Base-by-base conservation (phyloP, 495 filamentous ascomycete genomes). In the Aspergillus sclerotiicarbonarius region DNA sequence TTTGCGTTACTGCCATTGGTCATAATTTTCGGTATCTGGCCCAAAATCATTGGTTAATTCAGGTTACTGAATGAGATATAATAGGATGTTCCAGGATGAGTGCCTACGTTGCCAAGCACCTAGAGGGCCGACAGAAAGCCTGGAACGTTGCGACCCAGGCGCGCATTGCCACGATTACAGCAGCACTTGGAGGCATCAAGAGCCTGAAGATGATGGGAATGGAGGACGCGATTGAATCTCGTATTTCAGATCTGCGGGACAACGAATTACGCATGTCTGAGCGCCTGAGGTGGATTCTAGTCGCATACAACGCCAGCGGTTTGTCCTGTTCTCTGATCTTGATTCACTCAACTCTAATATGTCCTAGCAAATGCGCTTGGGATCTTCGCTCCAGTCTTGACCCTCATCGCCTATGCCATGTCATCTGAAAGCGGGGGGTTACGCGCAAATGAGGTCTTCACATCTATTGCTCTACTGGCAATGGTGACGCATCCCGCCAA, bases 151-250 rank as follows among this genome's bases (percentile, higher is more conserved):
- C 80, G n/a, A 82, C 80, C 0, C 76, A 83, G 52, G 71, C 62
- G 50, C 78, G 81, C 16, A 76, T 86, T 35, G 69, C 76, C 20
- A 66, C 69, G 31, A 82, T 76, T 4, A 72, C 69, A 12, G 58
- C 74, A 4, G 73, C 78, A 60, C 59, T 87, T 7, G 61, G 73
- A 19, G 70, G 76, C 0, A 80, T 84, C 56, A 85, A 85, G 57
- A 74, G 74, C 31, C 60, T 86, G 20, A 87, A 85, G 58, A 81
- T 83, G 77, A 70, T 80, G 6, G 84, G 81, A 3, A 59, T 84
- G 4, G 71, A 75, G 30, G 20, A 62, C 10, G 71, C 69, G 7
- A 68, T 85, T 8, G 62, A 78, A 19, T 32, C 18, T 19, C 46
- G 44, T 9, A 18, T 53, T 2, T 43, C 39, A 29, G 19, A 59